Percentiles rank a stretch among this genome's conserved stretches.
phyloP scores from a whole-genome alignment of 192 early-diverging fungal species.

The Rhizoclosmatium sp. region DNA sequence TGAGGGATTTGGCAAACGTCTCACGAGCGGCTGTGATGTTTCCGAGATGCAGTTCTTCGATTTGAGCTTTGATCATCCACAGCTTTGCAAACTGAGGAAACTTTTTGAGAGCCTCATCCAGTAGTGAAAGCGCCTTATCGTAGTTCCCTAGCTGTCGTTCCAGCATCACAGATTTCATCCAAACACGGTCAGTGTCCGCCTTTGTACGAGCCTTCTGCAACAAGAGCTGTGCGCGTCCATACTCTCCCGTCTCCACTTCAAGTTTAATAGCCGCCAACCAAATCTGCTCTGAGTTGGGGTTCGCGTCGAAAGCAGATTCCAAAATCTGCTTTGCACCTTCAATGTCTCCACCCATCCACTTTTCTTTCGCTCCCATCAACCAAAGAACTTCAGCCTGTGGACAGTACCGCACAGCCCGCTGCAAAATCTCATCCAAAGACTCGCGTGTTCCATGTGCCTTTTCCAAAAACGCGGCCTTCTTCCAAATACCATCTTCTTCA shows the following conservation, averaged over 20 bases:
- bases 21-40: conserved; percentile 71
- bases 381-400: conserved; percentile 93
- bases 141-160: conserved; percentile 77
- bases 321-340: conserved; percentile 84
- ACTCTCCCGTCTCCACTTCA: conserved; percentile 87
- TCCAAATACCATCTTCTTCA: conserved; percentile 83
- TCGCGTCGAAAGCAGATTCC: conserved; percentile 86
- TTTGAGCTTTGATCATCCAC: conserved; percentile 93
- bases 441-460: conserved; percentile 80
- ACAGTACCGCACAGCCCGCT: conserved; percentile 86
- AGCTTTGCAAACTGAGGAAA: conserved; percentile 87
- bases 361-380: conserved; percentile 97
- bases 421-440: conserved; percentile 77
- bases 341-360: conserved; percentile 86
- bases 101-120: conserved; percentile 67
- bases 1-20: conserved; percentile 75
- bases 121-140: conserved; percentile 71
- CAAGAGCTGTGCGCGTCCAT: conserved; percentile 77
- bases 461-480: conserved; percentile 85
- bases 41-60: conserved; percentile 70
- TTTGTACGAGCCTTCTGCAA: conserved; percentile 78
- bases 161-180: conserved; percentile 94
- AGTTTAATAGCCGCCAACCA: conserved; percentile 96
- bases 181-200: conserved; percentile 82
- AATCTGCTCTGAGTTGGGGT: conserved; percentile 90